These are phyloP conservation scores for Barnettozyma sp. DNA, from an alignment of 805 yeast genomes.

Conservation along the genomic window DNA sequence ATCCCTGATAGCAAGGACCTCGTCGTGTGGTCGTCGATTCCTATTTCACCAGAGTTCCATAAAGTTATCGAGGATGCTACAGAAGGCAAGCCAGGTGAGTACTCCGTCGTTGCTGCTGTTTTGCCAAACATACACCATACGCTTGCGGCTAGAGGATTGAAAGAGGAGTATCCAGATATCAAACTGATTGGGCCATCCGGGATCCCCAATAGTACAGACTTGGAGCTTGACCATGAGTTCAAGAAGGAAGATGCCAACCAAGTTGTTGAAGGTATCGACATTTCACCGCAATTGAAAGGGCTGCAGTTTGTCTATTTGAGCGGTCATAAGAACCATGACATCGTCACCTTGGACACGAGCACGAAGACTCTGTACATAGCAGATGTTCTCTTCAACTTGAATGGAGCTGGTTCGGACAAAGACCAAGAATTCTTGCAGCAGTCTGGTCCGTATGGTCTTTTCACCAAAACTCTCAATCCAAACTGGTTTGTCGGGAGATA, in stretches of 20 bases:
- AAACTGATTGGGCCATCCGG: conserved; percentile 48
- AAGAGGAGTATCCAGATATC: conserved; percentile 41
- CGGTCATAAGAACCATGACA: conserved; percentile 50
- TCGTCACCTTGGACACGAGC: conserved; percentile 41
- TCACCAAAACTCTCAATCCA: conserved; percentile 37
- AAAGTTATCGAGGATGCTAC: conserved; percentile 32
- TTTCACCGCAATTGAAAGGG: conserved; percentile 36
- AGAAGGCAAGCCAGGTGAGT: conserved; percentile 28
- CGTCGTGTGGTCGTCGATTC: conserved; percentile 52
- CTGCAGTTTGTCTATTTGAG: conserved; percentile 55
- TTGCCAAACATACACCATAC: conserved; percentile 64
- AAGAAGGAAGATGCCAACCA: conserved; percentile 29
- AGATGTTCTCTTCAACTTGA: conserved; percentile 55
- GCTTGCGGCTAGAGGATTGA: conserved; percentile 50
- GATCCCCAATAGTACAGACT: conserved; percentile 28
- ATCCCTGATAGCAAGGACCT: conserved; percentile 26
- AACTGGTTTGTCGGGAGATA: conserved; percentile 31
- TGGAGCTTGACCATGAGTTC: conserved; percentile 36
- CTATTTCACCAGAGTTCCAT: conserved; percentile 38
- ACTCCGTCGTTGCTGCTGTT: conserved; percentile 42
- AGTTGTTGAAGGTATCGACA: conserved; percentile 26
- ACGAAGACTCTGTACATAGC: conserved; percentile 49
- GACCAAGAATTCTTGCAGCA: conserved; percentile 45
- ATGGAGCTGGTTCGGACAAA: conserved; percentile 40
- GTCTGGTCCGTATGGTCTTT: conserved; percentile 34